Evolutionary conservation across 148 eudicot genomes (phyloP), one percentile per base, ranked within the genome.

Genomic region (Talinum fruticosum): DNA sequence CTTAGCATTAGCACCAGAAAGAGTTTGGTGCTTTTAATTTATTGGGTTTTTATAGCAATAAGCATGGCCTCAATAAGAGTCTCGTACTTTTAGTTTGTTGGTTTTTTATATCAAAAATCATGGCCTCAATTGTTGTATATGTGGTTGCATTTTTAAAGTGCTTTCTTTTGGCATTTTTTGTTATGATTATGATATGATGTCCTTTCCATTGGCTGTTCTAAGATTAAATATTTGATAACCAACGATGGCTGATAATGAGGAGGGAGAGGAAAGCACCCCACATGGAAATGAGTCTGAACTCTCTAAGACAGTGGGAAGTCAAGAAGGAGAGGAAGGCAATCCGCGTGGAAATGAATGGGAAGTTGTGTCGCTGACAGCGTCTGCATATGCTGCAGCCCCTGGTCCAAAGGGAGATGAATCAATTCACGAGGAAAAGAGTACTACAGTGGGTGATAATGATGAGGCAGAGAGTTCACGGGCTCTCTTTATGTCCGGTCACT

Each of bases 281-380:
- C 84, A 54, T 51, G 86, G 75, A 37, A 76, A 61, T 75, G 84
- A 78, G 34, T 18, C 2, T 30, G 78, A 78, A 51, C 59, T 41
- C 59, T 41, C 66, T 38, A 75, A 77, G 83, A 86, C 85, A 83
- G 85, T 85, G n/a, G n/a, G n/a, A n/a, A 14, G 88, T 87, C 80
- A 84, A 78, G 33, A 89, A 83, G 80, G 93, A 79, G 75, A 82
- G 74, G 84, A 85, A 72, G 66, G 74, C 77, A 75, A 74, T 36
- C 69, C 89, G 28, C 90, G 88, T 70, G 98, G 90, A 82, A 86
- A 88, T 81, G 99, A 90, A 72, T 96, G 99, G 99, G 99, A 96
- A 88, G 95, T 93, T 79, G 95, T 96, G 69, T 86, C 97, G 41
- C 91, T 96, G 79, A 91, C 99, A 5, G 93, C 97, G 78, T 96